Conservation (phyloP, 306 rosid genomes). For the Corylus heterophylla region DNA sequence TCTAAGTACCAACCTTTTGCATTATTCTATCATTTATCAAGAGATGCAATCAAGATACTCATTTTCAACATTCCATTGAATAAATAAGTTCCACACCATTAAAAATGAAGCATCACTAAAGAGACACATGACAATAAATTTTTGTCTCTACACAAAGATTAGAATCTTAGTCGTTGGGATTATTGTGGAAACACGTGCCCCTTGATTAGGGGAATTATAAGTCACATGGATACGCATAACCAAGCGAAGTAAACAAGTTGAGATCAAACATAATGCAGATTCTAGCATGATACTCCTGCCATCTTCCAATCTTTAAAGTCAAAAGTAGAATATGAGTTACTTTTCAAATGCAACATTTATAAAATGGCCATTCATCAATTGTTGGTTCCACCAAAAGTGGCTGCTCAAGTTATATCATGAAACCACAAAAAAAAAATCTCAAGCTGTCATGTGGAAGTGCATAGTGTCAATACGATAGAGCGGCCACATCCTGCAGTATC, state of each 20-base stretch:
- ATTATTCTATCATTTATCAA: background rate
- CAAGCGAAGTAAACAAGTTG: background rate
- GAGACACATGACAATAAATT: too few relatives aligned
- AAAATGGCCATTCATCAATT: background rate
- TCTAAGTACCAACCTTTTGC: background rate
- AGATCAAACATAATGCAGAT: background rate
- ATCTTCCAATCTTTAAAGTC: background rate
- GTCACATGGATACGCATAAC: background rate
- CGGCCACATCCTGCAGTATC: background rate
- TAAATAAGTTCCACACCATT: background rate
- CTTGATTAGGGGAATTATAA: background rate
- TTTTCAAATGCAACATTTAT: background rate
- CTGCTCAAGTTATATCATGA: background rate
- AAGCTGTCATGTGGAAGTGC: background rate
- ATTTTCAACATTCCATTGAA: background rate
- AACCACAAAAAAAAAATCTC: background rate
- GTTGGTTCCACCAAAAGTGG: too few relatives aligned
- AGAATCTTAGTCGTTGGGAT: too few relatives aligned
- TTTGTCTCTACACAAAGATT: too few relatives aligned
- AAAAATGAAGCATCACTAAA: background rate
- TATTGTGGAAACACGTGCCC: background rate
- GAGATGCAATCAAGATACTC: background rate
- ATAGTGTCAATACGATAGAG: background rate
- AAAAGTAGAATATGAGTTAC: background rate
- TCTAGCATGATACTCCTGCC: background rate